Conservation (phyloP, 2,329 filamentous ascomycete species). For the Byssochlamys sp. region DNA sequence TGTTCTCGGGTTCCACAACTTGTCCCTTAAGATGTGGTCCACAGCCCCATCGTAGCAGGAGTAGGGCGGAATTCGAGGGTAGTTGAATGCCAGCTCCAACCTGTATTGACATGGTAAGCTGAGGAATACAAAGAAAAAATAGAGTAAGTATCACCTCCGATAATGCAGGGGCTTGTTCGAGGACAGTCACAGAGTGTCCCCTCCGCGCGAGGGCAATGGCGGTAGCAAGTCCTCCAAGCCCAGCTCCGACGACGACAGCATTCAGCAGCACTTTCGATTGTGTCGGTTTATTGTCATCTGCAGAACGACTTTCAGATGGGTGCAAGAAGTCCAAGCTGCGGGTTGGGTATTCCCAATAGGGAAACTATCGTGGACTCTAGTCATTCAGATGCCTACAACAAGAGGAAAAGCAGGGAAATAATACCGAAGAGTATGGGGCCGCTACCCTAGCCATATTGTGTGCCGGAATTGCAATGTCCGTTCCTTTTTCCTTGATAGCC, state of each 20-base stretch:
- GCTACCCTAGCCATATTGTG: background rate
- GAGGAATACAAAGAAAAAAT: background rate
- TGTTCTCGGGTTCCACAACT: slow-evolving; percentile 21
- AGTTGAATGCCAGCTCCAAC: slow-evolving; percentile 35
- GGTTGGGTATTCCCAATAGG: background rate
- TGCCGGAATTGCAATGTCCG: background rate
- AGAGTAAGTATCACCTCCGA: slow-evolving; percentile 25
- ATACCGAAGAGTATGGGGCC: background rate
- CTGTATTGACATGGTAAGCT: slow-evolving; percentile 5
- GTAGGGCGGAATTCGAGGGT: slow-evolving; percentile 26
- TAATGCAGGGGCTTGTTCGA: slow-evolving; percentile 23
- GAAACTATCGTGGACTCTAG: background rate
- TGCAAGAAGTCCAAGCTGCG: background rate
- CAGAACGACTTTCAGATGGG: background rate
- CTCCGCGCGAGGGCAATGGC: slow-evolving; percentile 18
- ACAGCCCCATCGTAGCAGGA: slow-evolving; percentile 26
- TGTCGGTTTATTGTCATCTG: background rate
- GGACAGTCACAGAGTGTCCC: slow-evolving; percentile 19
- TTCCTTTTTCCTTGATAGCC: background rate
- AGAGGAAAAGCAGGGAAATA: background rate
- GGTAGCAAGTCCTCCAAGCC: slow-evolving; percentile 19
- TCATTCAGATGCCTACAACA: background rate
- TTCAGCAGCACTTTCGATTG: slow-evolving; percentile 6
- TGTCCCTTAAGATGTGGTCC: slow-evolving; percentile 15
- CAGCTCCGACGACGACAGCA: slow-evolving; percentile 22